A percentile compares a stretch with the other conserved stretches of the same genome.
phyloP scores from a whole-genome alignment of 176 grass and related monocot species.

The Carex kokanica region DNA sequence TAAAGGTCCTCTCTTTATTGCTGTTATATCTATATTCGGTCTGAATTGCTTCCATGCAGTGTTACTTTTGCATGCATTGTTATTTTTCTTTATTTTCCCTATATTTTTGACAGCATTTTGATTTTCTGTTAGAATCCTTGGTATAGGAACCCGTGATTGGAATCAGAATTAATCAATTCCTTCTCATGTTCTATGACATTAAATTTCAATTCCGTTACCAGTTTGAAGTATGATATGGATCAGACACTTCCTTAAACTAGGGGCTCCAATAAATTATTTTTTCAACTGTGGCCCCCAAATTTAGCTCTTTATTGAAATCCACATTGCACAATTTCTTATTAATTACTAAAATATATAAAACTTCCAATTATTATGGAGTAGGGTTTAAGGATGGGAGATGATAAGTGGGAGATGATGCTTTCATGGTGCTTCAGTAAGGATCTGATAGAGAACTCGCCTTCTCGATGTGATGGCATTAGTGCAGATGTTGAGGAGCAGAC shows the following conservation, averaged over 20 bases:
- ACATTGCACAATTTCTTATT: background rate
- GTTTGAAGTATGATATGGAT: background rate
- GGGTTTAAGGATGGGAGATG: slow-evolving; percentile 11
- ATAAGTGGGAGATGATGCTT: slow-evolving; percentile 26
- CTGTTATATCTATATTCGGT: background rate
- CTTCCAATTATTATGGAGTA: background rate
- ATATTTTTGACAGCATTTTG: background rate
- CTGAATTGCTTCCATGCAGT: slow-evolving; percentile 3
- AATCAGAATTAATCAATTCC: background rate
- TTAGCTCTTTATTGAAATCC: background rate
- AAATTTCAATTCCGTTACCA: background rate
- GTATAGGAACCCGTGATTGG: background rate
- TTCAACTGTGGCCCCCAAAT: background rate
- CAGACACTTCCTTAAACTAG: background rate
- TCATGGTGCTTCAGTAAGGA: slow-evolving; percentile 66
- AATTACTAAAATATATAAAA: background rate
- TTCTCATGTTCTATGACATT: background rate
- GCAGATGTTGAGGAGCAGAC: slow-evolving; percentile 48
- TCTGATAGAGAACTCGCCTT: slow-evolving; percentile 59
- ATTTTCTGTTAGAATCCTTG: background rate
- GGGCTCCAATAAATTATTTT: background rate
- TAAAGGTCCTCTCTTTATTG: background rate
- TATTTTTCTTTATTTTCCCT: background rate
- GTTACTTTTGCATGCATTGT: background rate
- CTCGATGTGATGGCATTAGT: slow-evolving; percentile 66